Base-by-base conservation (phyloP, 768 basidiomycete genomes). In the Coprinellus aureogranulatus region DNA sequence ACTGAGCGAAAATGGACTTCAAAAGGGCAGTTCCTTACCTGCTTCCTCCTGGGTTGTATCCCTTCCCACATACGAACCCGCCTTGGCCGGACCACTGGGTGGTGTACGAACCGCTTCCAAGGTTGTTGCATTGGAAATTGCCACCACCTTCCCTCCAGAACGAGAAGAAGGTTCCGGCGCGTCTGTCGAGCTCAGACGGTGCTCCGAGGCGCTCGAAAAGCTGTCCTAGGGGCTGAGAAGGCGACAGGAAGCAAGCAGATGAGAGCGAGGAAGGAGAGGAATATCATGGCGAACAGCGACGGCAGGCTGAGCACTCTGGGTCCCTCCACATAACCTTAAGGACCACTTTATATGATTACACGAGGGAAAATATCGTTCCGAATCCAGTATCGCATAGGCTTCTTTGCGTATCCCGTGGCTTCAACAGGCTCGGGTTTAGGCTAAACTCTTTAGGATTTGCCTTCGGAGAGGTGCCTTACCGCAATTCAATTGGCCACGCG, bases 21-120 rank as follows among this genome's bases (percentile, higher is more conserved):
- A 45, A 39, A 26, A 4, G 40, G 9, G n/a, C 18, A 37, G 10
- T n/a, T 39, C 62, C 65, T 60, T 56, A 71, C 70, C 61, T 59
- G 41, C 57, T 59, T 23, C 72, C 65, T 54, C 76, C 76, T n/a
- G 73, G 68, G 31, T 69, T 72, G 72, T 74, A 77, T 22, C 74
- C 74, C 54, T 61, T 55, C 58, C 63, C 63, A 16, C 57, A 60
- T 30, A 64, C 61, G 20, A 64, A 28, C 4, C 48, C 28, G 3
- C 48, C 48, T 60, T 67, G 64, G 3, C 64, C 61, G 6, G 59
- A 61, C 75, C 75, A 77, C 14, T 60, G 63, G 39, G 75, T 56
- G 54, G 60, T 64, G 63, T 77, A 77, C 54, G 67, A 54, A 18
- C 73, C 74, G 42, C 60, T 64, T 9, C 61, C 63, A 58, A 70